A percentile compares a stretch with the other conserved stretches of the same genome.
Conservation (phyloP, 306 rosid species). For the Rosa chinensis region DNA sequence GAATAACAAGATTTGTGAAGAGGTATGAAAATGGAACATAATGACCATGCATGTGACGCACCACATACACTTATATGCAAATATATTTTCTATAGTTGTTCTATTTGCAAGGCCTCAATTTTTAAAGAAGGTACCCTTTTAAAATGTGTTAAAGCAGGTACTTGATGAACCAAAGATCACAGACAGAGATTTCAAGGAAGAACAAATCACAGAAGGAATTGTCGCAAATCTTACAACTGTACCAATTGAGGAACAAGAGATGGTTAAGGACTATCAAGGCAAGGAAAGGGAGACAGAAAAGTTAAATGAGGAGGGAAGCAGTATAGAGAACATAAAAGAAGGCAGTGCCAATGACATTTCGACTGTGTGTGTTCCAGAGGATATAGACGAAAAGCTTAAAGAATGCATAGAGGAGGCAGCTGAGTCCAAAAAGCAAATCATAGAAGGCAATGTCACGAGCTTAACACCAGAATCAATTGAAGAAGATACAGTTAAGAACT, state of each 20-base stretch:
- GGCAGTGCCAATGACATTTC: slow-evolving; percentile 5
- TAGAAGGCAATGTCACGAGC: slow-evolving; percentile 12
- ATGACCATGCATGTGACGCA: no score
- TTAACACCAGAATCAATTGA: slow-evolving; percentile 13
- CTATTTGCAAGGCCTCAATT: background rate
- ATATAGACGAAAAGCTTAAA: slow-evolving; percentile 4
- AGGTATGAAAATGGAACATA: background rate
- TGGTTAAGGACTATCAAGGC: slow-evolving; percentile 14
- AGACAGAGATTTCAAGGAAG: slow-evolving; percentile 12
- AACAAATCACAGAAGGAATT: slow-evolving; percentile 21
- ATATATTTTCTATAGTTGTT: background rate
- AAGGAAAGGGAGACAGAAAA: slow-evolving; percentile 19
- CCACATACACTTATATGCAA: background rate
- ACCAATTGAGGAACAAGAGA: slow-evolving; percentile 17
- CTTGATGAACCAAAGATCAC: slow-evolving; percentile 8
- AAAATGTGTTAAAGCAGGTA: background rate
- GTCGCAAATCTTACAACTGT: slow-evolving; percentile 14
- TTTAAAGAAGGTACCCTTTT: background rate
- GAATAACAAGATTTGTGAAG: background rate
- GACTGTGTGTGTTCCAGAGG: slow-evolving; percentile 16
- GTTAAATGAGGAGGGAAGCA: slow-evolving; percentile 23
- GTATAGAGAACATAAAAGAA: slow-evolving; percentile 20
- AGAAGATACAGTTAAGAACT: slow-evolving; percentile 22
- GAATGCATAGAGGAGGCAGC: slow-evolving; percentile 17
- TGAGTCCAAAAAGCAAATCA: slow-evolving; percentile 7